phyloP scores from a whole-genome alignment of 2,329 filamentous ascomycete species.

The Teratosphaeria pseudoeucalypti region DNA sequence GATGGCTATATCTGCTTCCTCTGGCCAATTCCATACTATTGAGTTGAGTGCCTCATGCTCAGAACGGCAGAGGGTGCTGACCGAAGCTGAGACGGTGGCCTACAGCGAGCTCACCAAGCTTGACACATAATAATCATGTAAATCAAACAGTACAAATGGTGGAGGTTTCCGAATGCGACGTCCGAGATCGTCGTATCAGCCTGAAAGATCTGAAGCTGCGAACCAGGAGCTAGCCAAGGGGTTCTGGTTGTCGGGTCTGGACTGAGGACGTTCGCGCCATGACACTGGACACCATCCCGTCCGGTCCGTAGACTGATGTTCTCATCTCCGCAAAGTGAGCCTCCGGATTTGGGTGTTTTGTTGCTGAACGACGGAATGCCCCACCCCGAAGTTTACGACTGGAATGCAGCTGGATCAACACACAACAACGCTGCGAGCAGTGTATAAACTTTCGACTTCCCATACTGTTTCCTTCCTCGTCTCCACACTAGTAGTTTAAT shows the following conservation, averaged over 20 bases:
- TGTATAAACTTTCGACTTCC: constrained; percentile 16
- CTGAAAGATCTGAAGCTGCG: background rate
- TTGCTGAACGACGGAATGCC: constrained; percentile 20
- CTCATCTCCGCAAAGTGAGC: constrained; percentile 10
- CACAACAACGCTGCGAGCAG: constrained; percentile 14
- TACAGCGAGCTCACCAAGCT: background rate
- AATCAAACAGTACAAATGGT: too few relatives aligned
- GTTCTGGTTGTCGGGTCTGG: background rate
- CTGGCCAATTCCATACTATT: too few relatives aligned
- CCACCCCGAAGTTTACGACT: constrained; percentile 10
- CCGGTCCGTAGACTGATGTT: background rate
- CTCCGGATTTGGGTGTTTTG: constrained; percentile 20
- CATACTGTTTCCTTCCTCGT: constrained; percentile 7
- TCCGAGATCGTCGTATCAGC: background rate
- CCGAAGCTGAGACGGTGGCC: background rate
- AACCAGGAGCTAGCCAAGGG: background rate
- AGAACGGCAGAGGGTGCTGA: background rate
- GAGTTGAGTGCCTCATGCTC: background rate
- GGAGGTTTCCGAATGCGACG: background rate
- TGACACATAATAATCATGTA: too few relatives aligned
- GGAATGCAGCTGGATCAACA: constrained; percentile 22
- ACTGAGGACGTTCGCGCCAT: background rate
- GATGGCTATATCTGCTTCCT: too few relatives aligned
- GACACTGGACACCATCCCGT: background rate
- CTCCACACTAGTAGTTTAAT: constrained; percentile 9